Percentiles rank a stretch among this genome's conserved stretches.
Evolutionary conservation across 257 asterid species (phyloP).

Genomic region (Plectranthus barbatus): DNA sequence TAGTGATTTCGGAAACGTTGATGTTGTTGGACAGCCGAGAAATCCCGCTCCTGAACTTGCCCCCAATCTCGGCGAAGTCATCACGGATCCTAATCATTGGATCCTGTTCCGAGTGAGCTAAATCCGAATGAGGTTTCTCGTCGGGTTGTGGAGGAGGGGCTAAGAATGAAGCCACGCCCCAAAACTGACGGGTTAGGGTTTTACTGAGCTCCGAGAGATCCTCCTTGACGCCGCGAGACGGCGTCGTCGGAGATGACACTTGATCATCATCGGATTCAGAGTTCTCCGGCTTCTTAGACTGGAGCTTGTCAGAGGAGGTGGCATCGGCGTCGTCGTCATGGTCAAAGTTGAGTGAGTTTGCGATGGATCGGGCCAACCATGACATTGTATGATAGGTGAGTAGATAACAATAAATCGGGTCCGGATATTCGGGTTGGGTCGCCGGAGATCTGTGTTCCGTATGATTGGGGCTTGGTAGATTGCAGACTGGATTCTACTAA

Average conservation of each 20-base stretch:
- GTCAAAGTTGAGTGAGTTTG: constrained; percentile 70
- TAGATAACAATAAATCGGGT: background rate
- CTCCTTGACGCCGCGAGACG: constrained; percentile 85
- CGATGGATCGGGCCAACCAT: constrained; percentile 94
- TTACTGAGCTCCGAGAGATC: constrained; percentile 84
- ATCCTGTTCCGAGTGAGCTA: constrained; percentile 27
- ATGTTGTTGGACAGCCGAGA: constrained; percentile 70
- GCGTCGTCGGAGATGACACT: constrained; percentile 37
- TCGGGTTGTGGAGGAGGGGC: constrained; percentile 84
- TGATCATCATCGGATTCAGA: constrained; percentile 23
- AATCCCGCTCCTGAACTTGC: constrained; percentile 79
- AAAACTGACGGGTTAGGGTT: constrained; percentile 81
- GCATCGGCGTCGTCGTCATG: constrained; percentile 46
- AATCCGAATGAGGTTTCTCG: constrained; percentile 19
- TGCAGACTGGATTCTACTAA: constrained; percentile 14
- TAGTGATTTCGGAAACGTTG: constrained; percentile 77
- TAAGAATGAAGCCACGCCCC: constrained; percentile 97
- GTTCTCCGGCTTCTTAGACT: constrained; percentile 12
- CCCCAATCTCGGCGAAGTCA: constrained; percentile 94
- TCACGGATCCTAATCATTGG: constrained; percentile 56
- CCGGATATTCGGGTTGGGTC: constrained; percentile 11
- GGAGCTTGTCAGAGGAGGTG: constrained; percentile 25
- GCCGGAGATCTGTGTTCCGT: constrained; percentile 27
- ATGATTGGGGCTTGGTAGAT: constrained; percentile 12
- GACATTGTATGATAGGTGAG: constrained; percentile 42